phyloP scores from a whole-genome alignment of 345 rosid species.

The Pistacia vera region DNA sequence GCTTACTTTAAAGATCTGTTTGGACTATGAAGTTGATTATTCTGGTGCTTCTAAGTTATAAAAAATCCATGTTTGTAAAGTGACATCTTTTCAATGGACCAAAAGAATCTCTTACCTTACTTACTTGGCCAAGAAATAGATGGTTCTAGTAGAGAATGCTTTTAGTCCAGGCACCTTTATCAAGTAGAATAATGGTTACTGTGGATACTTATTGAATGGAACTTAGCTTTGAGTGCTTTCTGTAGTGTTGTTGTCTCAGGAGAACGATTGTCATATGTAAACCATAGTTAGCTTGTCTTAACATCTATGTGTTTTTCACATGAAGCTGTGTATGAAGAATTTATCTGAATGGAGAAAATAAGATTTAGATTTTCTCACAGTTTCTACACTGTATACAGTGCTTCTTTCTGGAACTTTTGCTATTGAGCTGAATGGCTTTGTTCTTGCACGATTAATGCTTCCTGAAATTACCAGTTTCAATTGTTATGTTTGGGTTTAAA shows the following conservation, averaged over 20 bases:
- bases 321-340: not conserved
- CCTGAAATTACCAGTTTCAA: not conserved
- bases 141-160: not conserved
- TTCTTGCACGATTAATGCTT: not conserved
- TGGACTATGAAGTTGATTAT: constrained; percentile 9
- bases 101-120: not conserved
- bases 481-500: not conserved
- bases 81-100: not conserved
- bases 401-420: not conserved
- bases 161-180: not conserved
- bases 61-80: not conserved
- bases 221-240: not conserved
- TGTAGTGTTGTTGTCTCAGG: not conserved
- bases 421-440: not conserved
- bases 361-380: not conserved
- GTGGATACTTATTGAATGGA: not conserved
- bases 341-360: not conserved
- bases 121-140: not conserved
- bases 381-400: not conserved
- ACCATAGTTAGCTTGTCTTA: not conserved
- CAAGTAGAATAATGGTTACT: not conserved
- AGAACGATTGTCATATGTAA: no score
- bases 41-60: constrained; percentile 1
- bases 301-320: not conserved
- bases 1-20: constrained; percentile 10